phyloP scores from a whole-genome alignment of 495 filamentous ascomycete genomes.

The Daldinia grandis region DNA sequence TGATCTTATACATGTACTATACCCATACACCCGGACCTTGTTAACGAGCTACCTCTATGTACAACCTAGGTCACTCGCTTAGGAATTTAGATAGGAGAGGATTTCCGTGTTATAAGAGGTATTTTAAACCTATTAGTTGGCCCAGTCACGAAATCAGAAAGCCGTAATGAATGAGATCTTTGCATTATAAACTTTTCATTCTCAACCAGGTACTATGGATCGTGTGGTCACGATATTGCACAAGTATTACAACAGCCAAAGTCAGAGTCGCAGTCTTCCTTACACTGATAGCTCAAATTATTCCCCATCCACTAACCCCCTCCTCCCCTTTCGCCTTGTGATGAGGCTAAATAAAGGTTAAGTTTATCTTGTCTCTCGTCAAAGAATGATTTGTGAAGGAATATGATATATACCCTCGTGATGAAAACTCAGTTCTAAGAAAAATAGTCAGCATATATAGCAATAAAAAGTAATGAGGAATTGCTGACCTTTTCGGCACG shows the following conservation, averaged over 20 bases:
- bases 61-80: no score
- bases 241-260: neutral
- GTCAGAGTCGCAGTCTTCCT: neutral
- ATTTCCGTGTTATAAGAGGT: neutral
- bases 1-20: no score
- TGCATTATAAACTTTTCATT: neutral
- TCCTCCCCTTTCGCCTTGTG: neutral
- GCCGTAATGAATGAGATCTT: neutral
- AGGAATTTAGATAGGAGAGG: no score
- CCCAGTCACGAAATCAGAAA: neutral
- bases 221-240: neutral
- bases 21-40: no score
- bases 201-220: neutral
- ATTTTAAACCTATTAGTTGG: no score
- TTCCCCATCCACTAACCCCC: neutral
- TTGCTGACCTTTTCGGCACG: neutral
- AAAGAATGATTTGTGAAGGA: neutral
- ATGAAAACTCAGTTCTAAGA: neutral
- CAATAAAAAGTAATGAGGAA: neutral
- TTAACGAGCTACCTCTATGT: no score
- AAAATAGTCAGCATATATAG: neutral
- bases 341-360: neutral
- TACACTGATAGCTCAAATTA: neutral
- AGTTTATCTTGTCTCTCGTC: neutral
- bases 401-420: neutral